Evolutionary conservation across 768 basidiomycete genomes (phyloP).

Genomic region (Trametes cingulata): DNA sequence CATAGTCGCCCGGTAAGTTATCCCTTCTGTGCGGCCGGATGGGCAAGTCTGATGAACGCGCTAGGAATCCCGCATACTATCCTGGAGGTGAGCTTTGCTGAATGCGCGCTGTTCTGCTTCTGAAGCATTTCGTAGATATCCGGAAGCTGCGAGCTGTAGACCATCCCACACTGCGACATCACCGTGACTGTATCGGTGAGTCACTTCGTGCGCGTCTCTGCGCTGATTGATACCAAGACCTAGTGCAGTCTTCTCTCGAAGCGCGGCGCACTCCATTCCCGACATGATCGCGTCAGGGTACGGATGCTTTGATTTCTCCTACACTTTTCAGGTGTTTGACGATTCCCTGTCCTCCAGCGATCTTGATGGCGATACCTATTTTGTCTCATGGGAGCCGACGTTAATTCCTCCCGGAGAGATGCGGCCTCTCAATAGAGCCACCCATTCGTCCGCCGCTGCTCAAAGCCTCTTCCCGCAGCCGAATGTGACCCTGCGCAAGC

Average conservation of each 20-base stretch:
- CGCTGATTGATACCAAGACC: neutral
- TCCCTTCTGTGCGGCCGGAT: too few relatives aligned
- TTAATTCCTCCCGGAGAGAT: neutral
- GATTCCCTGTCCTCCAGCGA: constrained; percentile 1
- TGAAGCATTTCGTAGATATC: neutral
- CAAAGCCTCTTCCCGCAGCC: neutral
- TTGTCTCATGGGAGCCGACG: constrained; percentile 19
- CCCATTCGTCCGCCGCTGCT: neutral
- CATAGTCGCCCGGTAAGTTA: constrained; percentile 7
- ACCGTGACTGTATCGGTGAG: constrained; percentile 16
- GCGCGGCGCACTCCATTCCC: constrained; percentile 12
- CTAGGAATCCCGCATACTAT: constrained; percentile 18
- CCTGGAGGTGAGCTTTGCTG: constrained; percentile 14
- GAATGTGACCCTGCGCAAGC: neutral
- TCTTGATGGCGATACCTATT: constrained; percentile 22
- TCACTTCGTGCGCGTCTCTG: too few relatives aligned
- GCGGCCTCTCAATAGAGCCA: neutral
- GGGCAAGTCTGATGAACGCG: neutral
- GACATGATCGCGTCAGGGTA: constrained; percentile 21
- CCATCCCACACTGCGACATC: constrained; percentile 7
- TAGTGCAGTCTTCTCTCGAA: constrained; percentile 17
- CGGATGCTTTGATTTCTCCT: neutral
- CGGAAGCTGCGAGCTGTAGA: constrained; percentile 9
- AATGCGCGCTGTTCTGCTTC: too few relatives aligned
- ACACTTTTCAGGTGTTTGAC: neutral